Conservation (phyloP, 352 stramenopile species). For the Phytophthora europaea region DNA sequence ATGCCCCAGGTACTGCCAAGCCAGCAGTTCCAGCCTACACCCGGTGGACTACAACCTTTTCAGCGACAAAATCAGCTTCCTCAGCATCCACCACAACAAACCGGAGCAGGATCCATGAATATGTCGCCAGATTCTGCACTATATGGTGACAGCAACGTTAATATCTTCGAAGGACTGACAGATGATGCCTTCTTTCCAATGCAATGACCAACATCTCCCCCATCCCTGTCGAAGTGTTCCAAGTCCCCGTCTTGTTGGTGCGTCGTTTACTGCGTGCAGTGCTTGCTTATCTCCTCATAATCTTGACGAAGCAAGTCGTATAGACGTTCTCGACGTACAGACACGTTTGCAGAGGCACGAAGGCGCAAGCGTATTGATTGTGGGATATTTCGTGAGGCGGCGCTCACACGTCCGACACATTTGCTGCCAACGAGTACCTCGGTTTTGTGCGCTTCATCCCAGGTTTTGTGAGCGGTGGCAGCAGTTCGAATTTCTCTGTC, state of each 20-base stretch:
- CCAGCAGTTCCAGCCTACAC: conserved; percentile 39
- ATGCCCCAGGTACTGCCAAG: conserved; percentile 34
- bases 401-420: conserved; percentile 61
- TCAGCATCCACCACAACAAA: conserved; percentile 36
- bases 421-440: conserved; percentile 72
- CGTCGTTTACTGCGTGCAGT: conserved; percentile 40
- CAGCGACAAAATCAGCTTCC: conserved; percentile 40
- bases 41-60: conserved; percentile 32
- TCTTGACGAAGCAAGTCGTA: conserved; percentile 63
- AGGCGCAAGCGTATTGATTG: conserved; percentile 60
- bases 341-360: conserved; percentile 47
- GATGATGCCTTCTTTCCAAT: conserved; percentile 83
- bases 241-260: conserved; percentile 33
- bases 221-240: conserved; percentile 35
- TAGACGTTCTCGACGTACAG: conserved; percentile 63
- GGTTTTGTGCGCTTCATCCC: conserved; percentile 74
- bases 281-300: conserved; percentile 48
- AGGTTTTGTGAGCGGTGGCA: conserved; percentile 31
- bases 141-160: conserved; percentile 64
- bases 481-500: conserved; percentile 56
- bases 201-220: conserved; percentile 51
- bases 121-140: conserved; percentile 39
- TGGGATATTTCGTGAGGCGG: conserved; percentile 60
- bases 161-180: conserved; percentile 82
- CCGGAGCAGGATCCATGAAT: conserved; percentile 24